A percentile compares a stretch with the other conserved stretches of the same genome.
Conservation (phyloP, 164 flowering plant species). For the Tetracentron sinense region DNA sequence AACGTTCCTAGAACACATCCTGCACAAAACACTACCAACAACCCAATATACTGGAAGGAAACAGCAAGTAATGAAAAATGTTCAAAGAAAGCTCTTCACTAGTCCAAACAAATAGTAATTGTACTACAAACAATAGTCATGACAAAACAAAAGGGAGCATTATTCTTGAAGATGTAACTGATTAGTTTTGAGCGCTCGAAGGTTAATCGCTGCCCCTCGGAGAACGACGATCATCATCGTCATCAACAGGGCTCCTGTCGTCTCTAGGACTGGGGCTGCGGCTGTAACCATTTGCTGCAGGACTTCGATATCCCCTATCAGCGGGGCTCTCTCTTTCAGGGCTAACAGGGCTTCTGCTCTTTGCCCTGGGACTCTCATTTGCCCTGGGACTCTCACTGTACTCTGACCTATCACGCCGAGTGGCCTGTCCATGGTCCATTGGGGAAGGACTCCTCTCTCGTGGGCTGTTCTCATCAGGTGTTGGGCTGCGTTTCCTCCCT, state of each 20-base stretch:
- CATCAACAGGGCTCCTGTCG: slow-evolving; percentile 42
- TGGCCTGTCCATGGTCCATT: slow-evolving; percentile 23
- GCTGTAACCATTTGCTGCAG: slow-evolving; percentile 40
- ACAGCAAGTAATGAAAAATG: no score
- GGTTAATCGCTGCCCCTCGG: slow-evolving; percentile 40
- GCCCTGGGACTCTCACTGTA: slow-evolving; percentile 43
- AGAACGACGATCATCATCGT: slow-evolving; percentile 26
- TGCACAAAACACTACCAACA: no score
- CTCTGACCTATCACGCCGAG: slow-evolving; percentile 41
- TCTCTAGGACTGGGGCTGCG: slow-evolving; percentile 36
- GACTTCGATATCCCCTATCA: slow-evolving; percentile 22
- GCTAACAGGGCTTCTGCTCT: slow-evolving; percentile 42
- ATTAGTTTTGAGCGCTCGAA: no score
- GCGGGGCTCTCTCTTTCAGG: slow-evolving; percentile 25
- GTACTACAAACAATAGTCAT: no score
- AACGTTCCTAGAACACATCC: no score
- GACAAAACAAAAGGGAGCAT: no score
- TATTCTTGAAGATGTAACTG: no score
- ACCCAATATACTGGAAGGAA: no score
- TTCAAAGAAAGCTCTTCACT: no score
- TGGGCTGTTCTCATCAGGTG: slow-evolving; percentile 53
- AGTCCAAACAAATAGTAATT: no score
- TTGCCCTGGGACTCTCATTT: slow-evolving; percentile 50
- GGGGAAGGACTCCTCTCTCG: slow-evolving; percentile 37
- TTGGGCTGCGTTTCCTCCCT: slow-evolving; percentile 48